Evolutionary conservation across 2,329 filamentous ascomycete genomes (phyloP).

Genomic region (Talaromyces sp.): DNA sequence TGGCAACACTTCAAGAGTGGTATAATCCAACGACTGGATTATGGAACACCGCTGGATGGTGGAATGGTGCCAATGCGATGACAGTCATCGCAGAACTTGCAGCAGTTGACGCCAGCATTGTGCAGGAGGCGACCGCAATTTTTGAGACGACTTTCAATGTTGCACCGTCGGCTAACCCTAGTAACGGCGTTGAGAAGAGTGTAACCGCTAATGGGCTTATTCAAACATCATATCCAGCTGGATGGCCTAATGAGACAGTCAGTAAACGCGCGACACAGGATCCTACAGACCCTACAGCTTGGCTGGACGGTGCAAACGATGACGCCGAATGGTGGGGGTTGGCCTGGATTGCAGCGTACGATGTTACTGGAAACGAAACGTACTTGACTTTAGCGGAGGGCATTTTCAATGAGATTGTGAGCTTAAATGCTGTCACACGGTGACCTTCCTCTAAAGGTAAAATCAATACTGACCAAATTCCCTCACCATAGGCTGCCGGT

Average conservation of each 20-base stretch:
- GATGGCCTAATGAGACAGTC: neutral
- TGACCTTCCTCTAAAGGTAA: neutral
- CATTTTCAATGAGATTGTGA: slow-evolving; percentile 49
- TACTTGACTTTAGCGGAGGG: slow-evolving; percentile 49
- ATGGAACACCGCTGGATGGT: slow-evolving; percentile 17
- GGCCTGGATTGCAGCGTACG: slow-evolving; percentile 55
- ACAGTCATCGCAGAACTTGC: slow-evolving; percentile 16
- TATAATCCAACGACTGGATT: slow-evolving; percentile 10
- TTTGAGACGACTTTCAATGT: slow-evolving; percentile 13
- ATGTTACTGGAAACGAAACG: slow-evolving; percentile 44
- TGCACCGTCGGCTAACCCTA: slow-evolving; percentile 13
- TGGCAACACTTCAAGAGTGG: slow-evolving; percentile 15
- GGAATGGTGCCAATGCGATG: slow-evolving; percentile 17
- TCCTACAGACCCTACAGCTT: slow-evolving; percentile 6
- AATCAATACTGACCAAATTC: neutral
- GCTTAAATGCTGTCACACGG: neutral
- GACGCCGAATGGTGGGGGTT: slow-evolving; percentile 56
- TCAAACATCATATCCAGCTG: slow-evolving; percentile 1
- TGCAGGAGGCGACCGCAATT: slow-evolving; percentile 7
- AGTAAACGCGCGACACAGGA: slow-evolving; percentile 1
- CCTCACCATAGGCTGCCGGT: slow-evolving; percentile 21
- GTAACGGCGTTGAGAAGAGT: slow-evolving; percentile 4
- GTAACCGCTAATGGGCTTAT: slow-evolving; percentile 1
- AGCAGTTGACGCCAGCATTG: slow-evolving; percentile 9
- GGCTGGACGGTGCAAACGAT: slow-evolving; percentile 39